phyloP scores from a whole-genome alignment of 805 yeast genomes.

The Blastobotrys attinorum region DNA sequence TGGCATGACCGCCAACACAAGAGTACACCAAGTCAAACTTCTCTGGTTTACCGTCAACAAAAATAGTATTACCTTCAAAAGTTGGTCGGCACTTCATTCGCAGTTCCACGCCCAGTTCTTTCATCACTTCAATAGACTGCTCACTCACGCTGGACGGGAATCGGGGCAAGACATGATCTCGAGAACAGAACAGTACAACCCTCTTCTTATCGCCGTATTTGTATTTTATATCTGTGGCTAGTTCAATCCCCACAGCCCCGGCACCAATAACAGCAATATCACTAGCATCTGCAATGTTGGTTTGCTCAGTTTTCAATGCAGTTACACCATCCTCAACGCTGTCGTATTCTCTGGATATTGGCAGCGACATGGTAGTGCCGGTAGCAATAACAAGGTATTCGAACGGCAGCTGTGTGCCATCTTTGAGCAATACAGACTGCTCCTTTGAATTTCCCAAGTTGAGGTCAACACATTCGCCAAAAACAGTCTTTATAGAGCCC shows the following conservation, averaged over 20 bases:
- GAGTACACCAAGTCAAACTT: slow-evolving; percentile 9
- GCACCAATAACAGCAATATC: slow-evolving; percentile 11
- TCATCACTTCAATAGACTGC: slow-evolving; percentile 1
- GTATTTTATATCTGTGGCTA: slow-evolving; percentile 11
- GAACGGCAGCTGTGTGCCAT: slow-evolving; percentile 4
- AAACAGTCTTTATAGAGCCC: slow-evolving; percentile 2
- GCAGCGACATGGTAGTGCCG: slow-evolving; percentile 2
- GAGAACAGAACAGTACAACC: slow-evolving; percentile 4
- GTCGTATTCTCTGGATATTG: too few species aligned
- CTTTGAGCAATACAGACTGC: background rate
- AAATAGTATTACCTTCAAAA: background rate
- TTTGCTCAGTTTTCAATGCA: slow-evolving; percentile 5
- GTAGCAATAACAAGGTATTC: slow-evolving; percentile 9
- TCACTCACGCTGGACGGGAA: slow-evolving; percentile 5
- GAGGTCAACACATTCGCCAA: slow-evolving; percentile 1
- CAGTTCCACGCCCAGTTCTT: slow-evolving; percentile 4
- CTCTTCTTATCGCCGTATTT: slow-evolving; percentile 3
- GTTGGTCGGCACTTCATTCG: slow-evolving; percentile 5
- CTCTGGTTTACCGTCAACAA: slow-evolving; percentile 2
- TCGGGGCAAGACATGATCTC: slow-evolving; percentile 1
- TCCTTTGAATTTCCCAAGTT: too few species aligned
- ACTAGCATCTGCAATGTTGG: slow-evolving; percentile 3
- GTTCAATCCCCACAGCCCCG: slow-evolving; percentile 13
- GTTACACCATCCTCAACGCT: slow-evolving; percentile 5
- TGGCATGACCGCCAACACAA: slow-evolving; percentile 7